A percentile compares a stretch with the other conserved stretches of the same genome.
These are phyloP conservation scores for Tolypocladium capitatum DNA, from an alignment of 2,329 filamentous ascomycete genomes.

Conservation along the genomic window DNA sequence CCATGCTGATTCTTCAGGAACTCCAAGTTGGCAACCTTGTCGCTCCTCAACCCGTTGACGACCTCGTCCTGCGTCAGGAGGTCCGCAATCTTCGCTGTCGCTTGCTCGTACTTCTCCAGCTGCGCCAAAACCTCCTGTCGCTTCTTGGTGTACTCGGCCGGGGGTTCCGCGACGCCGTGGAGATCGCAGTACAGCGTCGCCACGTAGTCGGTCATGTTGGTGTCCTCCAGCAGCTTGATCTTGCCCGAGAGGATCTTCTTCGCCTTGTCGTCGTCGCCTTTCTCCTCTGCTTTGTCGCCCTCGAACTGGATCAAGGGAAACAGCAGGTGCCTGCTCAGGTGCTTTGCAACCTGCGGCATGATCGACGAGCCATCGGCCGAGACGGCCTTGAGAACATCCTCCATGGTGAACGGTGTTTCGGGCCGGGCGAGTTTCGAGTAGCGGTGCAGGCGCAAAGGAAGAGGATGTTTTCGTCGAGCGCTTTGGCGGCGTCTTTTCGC, in stretches of 20 bases:
- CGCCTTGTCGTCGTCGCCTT: conserved; percentile 42
- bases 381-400: conserved; percentile 36
- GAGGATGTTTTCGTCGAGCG: neutral
- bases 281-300: conserved; percentile 67
- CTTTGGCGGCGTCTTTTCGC: neutral
- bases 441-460: neutral
- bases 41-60: conserved; percentile 77
- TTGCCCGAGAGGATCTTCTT: conserved; percentile 72
- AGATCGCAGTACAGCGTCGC: conserved; percentile 84
- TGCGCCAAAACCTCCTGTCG: conserved; percentile 75
- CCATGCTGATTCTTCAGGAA: conserved; percentile 94
- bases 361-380: conserved; percentile 61
- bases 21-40: conserved; percentile 98
- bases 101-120: conserved; percentile 72
- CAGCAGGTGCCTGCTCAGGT: conserved; percentile 91
- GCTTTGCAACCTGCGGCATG: conserved; percentile 75
- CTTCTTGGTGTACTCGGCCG: conserved; percentile 79
- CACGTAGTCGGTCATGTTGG: conserved; percentile 98
- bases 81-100: conserved; percentile 78
- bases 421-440: conserved; percentile 1
- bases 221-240: conserved; percentile 87
- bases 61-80: conserved; percentile 81
- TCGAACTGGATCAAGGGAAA: conserved; percentile 94
- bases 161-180: conserved; percentile 62
- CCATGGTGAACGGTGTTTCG: conserved; percentile 17